Conservation (phyloP, 495 filamentous ascomycete genomes). For the Penicillium soppii region DNA sequence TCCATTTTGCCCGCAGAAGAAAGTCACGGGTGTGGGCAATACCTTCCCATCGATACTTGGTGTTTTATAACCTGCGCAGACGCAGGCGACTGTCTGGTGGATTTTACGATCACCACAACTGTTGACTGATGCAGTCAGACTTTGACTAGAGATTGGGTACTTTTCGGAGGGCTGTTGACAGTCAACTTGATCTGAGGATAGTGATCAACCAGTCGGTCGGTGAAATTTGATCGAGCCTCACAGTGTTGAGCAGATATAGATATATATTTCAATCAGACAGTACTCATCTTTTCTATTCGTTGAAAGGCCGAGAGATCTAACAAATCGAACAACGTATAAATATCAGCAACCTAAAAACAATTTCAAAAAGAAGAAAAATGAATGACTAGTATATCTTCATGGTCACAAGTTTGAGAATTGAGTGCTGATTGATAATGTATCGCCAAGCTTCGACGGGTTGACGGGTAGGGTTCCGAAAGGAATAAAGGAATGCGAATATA, state of each 20-base stretch:
- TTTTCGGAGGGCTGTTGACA: too few species aligned
- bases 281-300: too few species aligned
- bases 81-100: background rate
- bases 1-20: background rate
- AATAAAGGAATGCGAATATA: too few species aligned
- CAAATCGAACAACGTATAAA: too few species aligned
- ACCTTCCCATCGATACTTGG: background rate
- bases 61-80: slow-evolving; percentile 1
- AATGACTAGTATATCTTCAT: slow-evolving; percentile 2
- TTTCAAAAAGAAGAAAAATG: too few species aligned
- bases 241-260: slow-evolving; percentile 1
- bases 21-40: background rate
- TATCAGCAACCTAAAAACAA: too few species aligned
- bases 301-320: too few species aligned
- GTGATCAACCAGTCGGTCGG: background rate
- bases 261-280: too few species aligned
- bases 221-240: background rate
- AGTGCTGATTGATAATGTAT: background rate
- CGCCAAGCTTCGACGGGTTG: slow-evolving; percentile 9
- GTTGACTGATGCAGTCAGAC: background rate
- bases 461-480: too few species aligned
- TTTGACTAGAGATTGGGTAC: background rate
- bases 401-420: slow-evolving; percentile 2
- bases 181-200: too few species aligned
- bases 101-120: background rate